phyloP scores from a whole-genome alignment of 1,139 yeast genomes.

The Waltiozyma sp. region DNA sequence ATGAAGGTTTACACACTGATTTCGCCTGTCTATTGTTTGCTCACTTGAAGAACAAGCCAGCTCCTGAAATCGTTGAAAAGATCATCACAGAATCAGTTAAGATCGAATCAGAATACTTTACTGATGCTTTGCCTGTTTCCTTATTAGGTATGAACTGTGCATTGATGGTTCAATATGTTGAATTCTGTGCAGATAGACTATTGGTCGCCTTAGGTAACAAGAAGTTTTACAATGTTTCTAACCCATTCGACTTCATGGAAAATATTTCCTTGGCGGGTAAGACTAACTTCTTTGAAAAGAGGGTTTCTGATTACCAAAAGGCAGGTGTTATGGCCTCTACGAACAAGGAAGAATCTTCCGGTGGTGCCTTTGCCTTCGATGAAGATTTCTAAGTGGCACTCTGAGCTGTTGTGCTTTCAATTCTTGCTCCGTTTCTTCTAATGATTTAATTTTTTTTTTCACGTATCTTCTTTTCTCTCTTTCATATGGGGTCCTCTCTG shows the following conservation, averaged over 20 bases:
- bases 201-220: slow-evolving; percentile 82
- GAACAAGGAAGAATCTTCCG: slow-evolving; percentile 24
- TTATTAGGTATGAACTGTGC: slow-evolving; percentile 87
- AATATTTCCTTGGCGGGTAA: slow-evolving; percentile 95
- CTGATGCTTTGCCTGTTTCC: slow-evolving; percentile 86
- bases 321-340: slow-evolving; percentile 90
- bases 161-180: slow-evolving; percentile 95
- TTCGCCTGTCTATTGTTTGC: slow-evolving; percentile 93
- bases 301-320: slow-evolving; percentile 97
- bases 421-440: not conserved
- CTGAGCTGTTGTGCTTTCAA: not conserved
- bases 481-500: not conserved
- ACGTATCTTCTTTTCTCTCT: not conserved
- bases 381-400: slow-evolving; percentile 34
- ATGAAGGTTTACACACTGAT: slow-evolving; percentile 97
- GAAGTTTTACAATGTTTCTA: slow-evolving; percentile 75
- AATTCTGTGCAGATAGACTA: slow-evolving; percentile 93
- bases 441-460: not conserved
- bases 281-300: slow-evolving; percentile 97
- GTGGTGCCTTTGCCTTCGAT: slow-evolving; percentile 38
- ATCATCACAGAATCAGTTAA: slow-evolving; percentile 92
- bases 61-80: slow-evolving; percentile 61
- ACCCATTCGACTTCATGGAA: slow-evolving; percentile 99
- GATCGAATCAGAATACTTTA: slow-evolving; percentile 88
- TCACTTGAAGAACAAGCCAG: slow-evolving; percentile 85